Evolutionary conservation across 208 protist species (phyloP).

Genomic region (Trypanosoma lewisi): DNA sequence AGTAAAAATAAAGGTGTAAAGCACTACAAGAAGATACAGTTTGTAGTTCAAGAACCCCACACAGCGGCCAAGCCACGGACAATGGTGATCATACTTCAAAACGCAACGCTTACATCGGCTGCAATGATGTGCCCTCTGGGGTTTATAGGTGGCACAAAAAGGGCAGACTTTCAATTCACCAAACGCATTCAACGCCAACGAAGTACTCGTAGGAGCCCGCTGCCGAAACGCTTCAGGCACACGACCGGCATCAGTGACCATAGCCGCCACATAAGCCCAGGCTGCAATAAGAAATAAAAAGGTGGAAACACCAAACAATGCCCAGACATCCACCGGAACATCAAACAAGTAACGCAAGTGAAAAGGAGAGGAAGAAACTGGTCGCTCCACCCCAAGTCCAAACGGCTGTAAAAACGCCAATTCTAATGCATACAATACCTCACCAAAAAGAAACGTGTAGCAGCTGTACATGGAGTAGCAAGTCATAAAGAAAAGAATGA

Average conservation of each 20-base stretch:
- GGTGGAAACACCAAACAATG: slow-evolving; percentile 54
- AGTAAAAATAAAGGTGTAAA: slow-evolving; percentile 78
- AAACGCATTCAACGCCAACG: slow-evolving; percentile 47
- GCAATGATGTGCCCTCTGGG: slow-evolving; percentile 88
- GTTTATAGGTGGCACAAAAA: slow-evolving; percentile 84
- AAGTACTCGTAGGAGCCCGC: slow-evolving; percentile 51
- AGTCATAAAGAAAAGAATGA: slow-evolving; percentile 50
- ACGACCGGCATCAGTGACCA: slow-evolving; percentile 55
- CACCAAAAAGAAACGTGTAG: slow-evolving; percentile 77
- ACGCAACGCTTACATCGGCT: slow-evolving; percentile 86
- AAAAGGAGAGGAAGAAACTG: slow-evolving; percentile 25
- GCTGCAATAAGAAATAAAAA: slow-evolving; percentile 54
- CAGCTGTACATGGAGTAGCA: slow-evolving; percentile 70
- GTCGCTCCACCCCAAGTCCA: slow-evolving; percentile 3
- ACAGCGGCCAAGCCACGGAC: slow-evolving; percentile 90
- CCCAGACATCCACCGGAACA: slow-evolving; percentile 36
- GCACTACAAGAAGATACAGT: slow-evolving; percentile 77
- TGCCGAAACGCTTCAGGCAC: slow-evolving; percentile 75
- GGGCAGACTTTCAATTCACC: slow-evolving; percentile 73
- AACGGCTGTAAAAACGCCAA: slow-evolving; percentile 26
- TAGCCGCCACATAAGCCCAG: slow-evolving; percentile 80
- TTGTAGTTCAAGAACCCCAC: slow-evolving; percentile 94
- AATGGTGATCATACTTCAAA: slow-evolving; percentile 93
- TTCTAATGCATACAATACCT: slow-evolving; percentile 37
- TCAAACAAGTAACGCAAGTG: slow-evolving; percentile 22